These are phyloP conservation scores for Fusarium metavorans DNA, from an alignment of 2,329 filamentous ascomycete species.

Conservation along the genomic window DNA sequence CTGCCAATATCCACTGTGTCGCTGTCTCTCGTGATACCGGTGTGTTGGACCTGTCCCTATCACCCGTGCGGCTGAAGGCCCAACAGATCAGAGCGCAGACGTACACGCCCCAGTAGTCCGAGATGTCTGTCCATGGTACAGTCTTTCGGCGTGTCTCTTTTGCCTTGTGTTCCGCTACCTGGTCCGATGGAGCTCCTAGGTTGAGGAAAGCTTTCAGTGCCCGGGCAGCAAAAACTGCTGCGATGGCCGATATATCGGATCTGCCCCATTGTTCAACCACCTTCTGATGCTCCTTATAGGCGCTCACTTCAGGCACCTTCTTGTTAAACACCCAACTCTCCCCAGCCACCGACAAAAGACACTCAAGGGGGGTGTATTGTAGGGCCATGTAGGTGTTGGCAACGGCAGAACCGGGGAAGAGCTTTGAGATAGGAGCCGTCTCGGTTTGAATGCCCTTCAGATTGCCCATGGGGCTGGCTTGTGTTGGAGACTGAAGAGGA, in stretches of 20 bases:
- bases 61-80: slow-evolving; percentile 60
- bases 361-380: slow-evolving; percentile 68
- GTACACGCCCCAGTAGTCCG: slow-evolving; percentile 68
- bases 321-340: slow-evolving; percentile 69
- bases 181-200: slow-evolving; percentile 22
- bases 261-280: slow-evolving; percentile 60
- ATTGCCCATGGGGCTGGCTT: slow-evolving; percentile 44
- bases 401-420: slow-evolving; percentile 60
- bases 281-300: slow-evolving; percentile 61
- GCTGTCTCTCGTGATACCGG: slow-evolving; percentile 45
- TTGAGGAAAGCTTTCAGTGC: slow-evolving; percentile 62
- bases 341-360: slow-evolving; percentile 68
- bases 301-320: slow-evolving; percentile 59
- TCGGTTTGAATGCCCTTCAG: slow-evolving; percentile 38
- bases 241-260: slow-evolving; percentile 59
- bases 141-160: slow-evolving; percentile 13
- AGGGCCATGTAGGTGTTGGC: slow-evolving; percentile 68
- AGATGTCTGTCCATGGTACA: slow-evolving; percentile 53
- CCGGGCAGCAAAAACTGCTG: slow-evolving; percentile 63
- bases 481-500: slow-evolving; percentile 44
- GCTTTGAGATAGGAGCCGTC: slow-evolving; percentile 47
- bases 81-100: slow-evolving; percentile 70
- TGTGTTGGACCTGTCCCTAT: slow-evolving; percentile 30
- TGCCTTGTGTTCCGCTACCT: slow-evolving; percentile 4
- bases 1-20: slow-evolving; percentile 53